Conservation (phyloP, 225 moss, liverwort and hornwort genomes). For the Physcomitrellopsis africana region DNA sequence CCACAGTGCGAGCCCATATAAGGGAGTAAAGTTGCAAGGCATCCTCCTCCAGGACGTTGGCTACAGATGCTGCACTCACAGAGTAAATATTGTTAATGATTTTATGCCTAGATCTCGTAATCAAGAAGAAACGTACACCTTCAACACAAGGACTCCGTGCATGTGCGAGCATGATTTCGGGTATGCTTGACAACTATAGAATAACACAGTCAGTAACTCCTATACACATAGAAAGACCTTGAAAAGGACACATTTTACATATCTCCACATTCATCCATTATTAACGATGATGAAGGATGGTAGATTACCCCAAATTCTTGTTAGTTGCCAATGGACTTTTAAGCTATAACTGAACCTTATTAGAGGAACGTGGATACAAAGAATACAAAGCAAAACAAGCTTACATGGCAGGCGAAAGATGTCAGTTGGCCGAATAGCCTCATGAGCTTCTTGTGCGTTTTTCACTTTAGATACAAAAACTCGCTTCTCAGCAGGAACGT, state of each 20-base stretch:
- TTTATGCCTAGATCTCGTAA: not conserved
- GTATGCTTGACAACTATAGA: conserved; percentile 1
- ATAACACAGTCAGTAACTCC: not conserved
- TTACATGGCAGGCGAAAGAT: conserved; percentile 79
- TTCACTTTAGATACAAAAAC: conserved; percentile 74
- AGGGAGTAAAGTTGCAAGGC: conserved; percentile 84
- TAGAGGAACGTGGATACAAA: not conserved
- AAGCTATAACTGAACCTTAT: not conserved
- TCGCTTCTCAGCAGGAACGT: conserved; percentile 64
- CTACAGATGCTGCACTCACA: conserved; percentile 71
- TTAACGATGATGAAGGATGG: no score
- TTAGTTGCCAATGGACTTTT: not conserved
- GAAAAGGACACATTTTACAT: no score
- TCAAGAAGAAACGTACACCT: not conserved
- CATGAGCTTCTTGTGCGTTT: conserved; percentile 99
- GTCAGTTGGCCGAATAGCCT: conserved; percentile 98
- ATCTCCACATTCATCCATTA: no score
- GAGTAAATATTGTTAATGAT: conserved; percentile 3
- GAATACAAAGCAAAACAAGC: conserved; percentile 9
- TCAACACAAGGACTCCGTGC: not conserved
- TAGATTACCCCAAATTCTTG: not conserved
- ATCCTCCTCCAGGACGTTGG: conserved; percentile 80
- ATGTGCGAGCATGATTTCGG: not conserved
- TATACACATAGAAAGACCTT: no score
- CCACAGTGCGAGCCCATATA: conserved; percentile 87